Evolutionary conservation across 2,329 filamentous ascomycete genomes (phyloP), one percentile per base, ranked within the genome.

Genomic region (Ophidiomyces ophidiicola): DNA sequence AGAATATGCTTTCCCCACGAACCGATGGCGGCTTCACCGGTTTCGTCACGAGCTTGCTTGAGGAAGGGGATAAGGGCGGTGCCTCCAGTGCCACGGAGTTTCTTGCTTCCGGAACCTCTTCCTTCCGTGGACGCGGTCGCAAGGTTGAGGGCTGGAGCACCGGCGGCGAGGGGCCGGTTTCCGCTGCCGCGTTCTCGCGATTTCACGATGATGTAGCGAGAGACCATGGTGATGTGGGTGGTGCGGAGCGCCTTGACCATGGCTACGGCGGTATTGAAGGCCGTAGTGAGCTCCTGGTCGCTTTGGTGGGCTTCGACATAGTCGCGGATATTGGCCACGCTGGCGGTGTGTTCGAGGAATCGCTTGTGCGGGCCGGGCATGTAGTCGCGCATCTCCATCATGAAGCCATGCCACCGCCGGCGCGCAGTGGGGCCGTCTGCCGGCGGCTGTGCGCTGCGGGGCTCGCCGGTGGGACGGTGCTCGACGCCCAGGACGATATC

Each of bases 11-110:
- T 62, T 10, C 74, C 74, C 76, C 76, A 79, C 1, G 67, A 66
- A 50, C 78, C 74, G 34, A 96, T 79, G 1, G 87, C 85, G 1
- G 86, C 85, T 59, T 96, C 88, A 11, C 84, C 83, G 0, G 90
- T 98, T 68, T 98, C 90, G 53, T 98, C 87, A 19, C 90, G 73
- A 3, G 90, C 90, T 62, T 98, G 90, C 62, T 96, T 94, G 45
- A 98, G 67, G 62, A 98, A 98, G 0, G 88, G 84, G 41, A 98
- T 94, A 41, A 98, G 67, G 0, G 87, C 83, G 0, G 90, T 96
- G 11, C 90, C 90, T 10, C 90, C 90, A 0, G 90, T 98, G 1
- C 90, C 90, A 31, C 82, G 83, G 19, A 94, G 71, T 36, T 80
- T 80, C 49, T 71, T 72, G 44, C 54, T 58, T 14, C 54, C 59